Percentiles rank a stretch among this genome's conserved stretches.
phyloP scores from a whole-genome alignment of 495 filamentous ascomycete species.

The Tuber borchii region DNA sequence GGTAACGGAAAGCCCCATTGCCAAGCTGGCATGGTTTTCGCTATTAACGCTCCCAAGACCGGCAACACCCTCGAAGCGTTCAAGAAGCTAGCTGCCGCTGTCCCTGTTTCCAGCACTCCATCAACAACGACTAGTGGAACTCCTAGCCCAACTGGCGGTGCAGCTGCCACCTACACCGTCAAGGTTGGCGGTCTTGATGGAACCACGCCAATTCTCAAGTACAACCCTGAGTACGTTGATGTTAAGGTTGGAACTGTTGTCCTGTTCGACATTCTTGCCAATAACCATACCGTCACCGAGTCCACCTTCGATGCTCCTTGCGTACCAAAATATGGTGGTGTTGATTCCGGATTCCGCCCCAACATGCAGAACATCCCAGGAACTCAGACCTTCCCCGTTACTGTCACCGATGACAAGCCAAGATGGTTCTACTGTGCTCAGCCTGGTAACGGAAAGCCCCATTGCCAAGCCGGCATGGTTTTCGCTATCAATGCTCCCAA shows the following conservation, averaged over 20 bases:
- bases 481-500: conserved; percentile 34
- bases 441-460: conserved; percentile 44
- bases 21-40: conserved; percentile 40
- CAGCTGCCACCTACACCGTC: too few relatives aligned
- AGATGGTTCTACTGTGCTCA: conserved; percentile 59
- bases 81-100: conserved; percentile 11
- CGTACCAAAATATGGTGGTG: conserved; percentile 43
- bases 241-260: conserved; percentile 57
- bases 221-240: conserved; percentile 37
- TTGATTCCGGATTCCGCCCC: conserved; percentile 48
- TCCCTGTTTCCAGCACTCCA: conserved; percentile 5
- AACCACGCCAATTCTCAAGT: conserved; percentile 41
- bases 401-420: conserved; percentile 48
- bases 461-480: conserved; percentile 39
- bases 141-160: not conserved
- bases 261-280: conserved; percentile 58
- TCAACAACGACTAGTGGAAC: not conserved
- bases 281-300: conserved; percentile 65
- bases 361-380: conserved; percentile 42
- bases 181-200: conserved; percentile 33
- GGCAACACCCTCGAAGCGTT: conserved; percentile 25
- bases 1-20: conserved; percentile 44
- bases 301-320: conserved; percentile 62
- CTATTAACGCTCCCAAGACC: conserved; percentile 24
- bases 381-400: conserved; percentile 45